Evolutionary conservation across 257 asterid species (phyloP).

Genomic region (Scutellaria minor): DNA sequence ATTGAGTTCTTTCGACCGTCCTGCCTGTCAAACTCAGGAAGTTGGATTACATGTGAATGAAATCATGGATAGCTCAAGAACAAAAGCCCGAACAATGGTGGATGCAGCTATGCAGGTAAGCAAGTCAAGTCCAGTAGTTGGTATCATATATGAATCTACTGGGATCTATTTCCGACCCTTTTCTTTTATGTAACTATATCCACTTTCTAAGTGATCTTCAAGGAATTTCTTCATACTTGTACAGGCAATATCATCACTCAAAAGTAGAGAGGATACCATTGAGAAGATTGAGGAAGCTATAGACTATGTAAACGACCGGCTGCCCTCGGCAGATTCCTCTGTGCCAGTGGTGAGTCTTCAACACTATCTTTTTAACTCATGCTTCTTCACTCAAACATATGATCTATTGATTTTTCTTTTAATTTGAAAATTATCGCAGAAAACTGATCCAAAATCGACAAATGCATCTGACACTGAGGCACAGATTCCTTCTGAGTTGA

Average conservation of each 20-base stretch:
- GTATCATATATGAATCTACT: background rate
- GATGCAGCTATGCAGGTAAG: constrained; percentile 88
- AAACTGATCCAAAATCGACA: constrained; percentile 49
- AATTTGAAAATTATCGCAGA: constrained; percentile 48
- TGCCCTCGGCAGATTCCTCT: constrained; percentile 47
- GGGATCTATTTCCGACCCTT: constrained; percentile 7
- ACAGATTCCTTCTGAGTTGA: constrained; percentile 76
- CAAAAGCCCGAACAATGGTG: constrained; percentile 81
- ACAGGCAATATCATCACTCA: constrained; percentile 75
- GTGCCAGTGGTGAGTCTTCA: constrained; percentile 48
- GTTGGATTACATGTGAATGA: constrained; percentile 67
- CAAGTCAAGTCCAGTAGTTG: background rate
- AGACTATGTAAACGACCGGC: constrained; percentile 57
- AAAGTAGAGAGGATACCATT: constrained; percentile 49
- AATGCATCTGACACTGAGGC: constrained; percentile 56
- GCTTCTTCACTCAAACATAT: constrained; percentile 22
- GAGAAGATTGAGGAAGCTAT: constrained; percentile 79
- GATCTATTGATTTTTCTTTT: constrained; percentile 21
- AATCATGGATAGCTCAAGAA: constrained; percentile 75
- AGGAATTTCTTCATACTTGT: constrained; percentile 13
- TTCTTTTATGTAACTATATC: background rate
- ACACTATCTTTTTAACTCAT: constrained; percentile 8
- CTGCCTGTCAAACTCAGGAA: constrained; percentile 58
- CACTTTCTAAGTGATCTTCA: constrained; percentile 1
- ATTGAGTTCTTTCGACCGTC: constrained; percentile 49